Base-by-base conservation (phyloP, 768 basidiomycete species). In the Phanerochaete sordida region DNA sequence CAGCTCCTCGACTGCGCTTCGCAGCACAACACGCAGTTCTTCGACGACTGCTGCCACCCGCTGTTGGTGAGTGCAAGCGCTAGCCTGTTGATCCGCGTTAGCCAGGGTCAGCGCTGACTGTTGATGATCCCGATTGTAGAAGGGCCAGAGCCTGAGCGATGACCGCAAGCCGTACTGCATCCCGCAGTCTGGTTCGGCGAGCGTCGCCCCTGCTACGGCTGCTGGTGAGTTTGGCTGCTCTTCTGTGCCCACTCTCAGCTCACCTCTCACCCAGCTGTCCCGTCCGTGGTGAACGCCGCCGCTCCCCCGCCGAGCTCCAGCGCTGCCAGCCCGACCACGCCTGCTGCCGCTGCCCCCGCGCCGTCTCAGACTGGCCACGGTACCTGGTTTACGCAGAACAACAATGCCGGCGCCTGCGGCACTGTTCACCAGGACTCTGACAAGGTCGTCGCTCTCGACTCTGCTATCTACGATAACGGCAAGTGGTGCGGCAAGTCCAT, bases 381-480 rank as follows among this genome's bases (percentile, higher is more conserved):
- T 11, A 83, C 81, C 57, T 82, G 66, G 75, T 75, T 70, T 69
- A 57, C 16, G 59, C 75, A 76, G 78, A 75, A 82, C 49, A 89
- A 88, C 49, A 77, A 78, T 39, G 77, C 90, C 8, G 95, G 95
- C 56, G 90, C 91, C 6, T 97, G 95, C 72, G 95, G 95, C 47
- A 64, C 56, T 30, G 67, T 75, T 33, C 71, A 84, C 79, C 59
- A 68, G 1, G 95, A 96, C 73, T 65, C 15, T 27, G 86, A 76
- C 64, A 53, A 76, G 37, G 80, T 91, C 65, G 84, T 79, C 66
- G 90, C 89, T 37, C 81, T 91, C 26, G 85, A 92, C 70, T 68
- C 72, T 46, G 66, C 69, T 44, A 78, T 79, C 35, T 87, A 86
- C 71, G 84, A 83, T 21, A 72, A 81, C 65, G 65, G 72, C 48